Evolutionary conservation across 306 rosid genomes (phyloP).

Genomic region (Acacia melanoxylon): DNA sequence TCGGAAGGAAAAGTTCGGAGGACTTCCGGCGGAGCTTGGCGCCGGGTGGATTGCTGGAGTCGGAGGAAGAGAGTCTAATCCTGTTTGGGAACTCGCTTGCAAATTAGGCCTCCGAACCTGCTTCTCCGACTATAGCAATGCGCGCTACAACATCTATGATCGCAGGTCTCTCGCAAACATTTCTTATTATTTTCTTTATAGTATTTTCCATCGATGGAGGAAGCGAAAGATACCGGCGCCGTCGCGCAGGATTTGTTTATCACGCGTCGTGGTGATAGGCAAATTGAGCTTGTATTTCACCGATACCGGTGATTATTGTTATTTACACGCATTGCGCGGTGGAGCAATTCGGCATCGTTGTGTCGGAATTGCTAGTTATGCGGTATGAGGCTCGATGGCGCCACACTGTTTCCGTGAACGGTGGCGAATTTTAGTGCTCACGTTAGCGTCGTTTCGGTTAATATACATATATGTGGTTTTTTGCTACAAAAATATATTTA

Average conservation of each 20-base stretch:
- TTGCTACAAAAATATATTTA: neutral
- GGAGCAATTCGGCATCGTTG: neutral
- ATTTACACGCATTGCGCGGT: neutral
- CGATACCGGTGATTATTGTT: neutral
- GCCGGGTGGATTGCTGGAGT: conserved; percentile 99
- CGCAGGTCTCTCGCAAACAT: conserved; percentile 52
- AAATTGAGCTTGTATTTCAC: neutral
- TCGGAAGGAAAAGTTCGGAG: conserved; percentile 75
- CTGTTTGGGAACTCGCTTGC: conserved; percentile 87
- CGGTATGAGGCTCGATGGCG: neutral
- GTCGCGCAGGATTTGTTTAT: neutral
- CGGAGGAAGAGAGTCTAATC: conserved; percentile 75
- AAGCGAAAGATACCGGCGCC: neutral
- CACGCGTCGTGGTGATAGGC: neutral
- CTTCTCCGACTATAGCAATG: conserved; percentile 94
- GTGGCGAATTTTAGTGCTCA: neutral
- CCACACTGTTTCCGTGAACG: neutral
- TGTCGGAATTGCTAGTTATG: neutral
- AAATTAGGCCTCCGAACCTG: conserved; percentile 67
- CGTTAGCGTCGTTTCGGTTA: neutral
- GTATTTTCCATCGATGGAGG: neutral
- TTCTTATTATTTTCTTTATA: neutral
- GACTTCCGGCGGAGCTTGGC: conserved; percentile 88
- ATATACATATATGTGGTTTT: neutral
- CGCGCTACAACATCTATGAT: conserved; percentile 86